A percentile compares a stretch with the other conserved stretches of the same genome.
Conservation (phyloP, 805 yeast genomes). For the Ogataea sp. region DNA sequence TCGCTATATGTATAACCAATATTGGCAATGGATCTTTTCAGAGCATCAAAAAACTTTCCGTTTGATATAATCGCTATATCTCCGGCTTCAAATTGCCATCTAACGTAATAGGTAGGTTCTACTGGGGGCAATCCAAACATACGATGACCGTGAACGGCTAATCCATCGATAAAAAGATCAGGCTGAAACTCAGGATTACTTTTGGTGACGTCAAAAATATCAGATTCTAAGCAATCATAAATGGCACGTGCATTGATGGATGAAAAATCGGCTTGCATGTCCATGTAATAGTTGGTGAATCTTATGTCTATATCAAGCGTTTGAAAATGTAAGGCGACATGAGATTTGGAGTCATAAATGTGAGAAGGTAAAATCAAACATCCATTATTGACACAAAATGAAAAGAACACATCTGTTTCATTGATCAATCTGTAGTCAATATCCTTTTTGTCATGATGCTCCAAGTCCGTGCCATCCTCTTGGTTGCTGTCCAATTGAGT, state of each 20-base stretch:
- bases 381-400: slow-evolving; percentile 65
- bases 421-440: slow-evolving; percentile 45
- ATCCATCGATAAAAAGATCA: slow-evolving; percentile 48
- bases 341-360: slow-evolving; percentile 52
- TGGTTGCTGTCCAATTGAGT: no score
- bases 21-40: slow-evolving; percentile 34
- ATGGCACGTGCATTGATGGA: slow-evolving; percentile 37
- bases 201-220: slow-evolving; percentile 18
- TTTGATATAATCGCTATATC: slow-evolving; percentile 44
- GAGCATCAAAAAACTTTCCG: slow-evolving; percentile 34
- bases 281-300: slow-evolving; percentile 90
- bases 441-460: slow-evolving; percentile 1
- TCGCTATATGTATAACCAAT: slow-evolving; percentile 63
- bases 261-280: slow-evolving; percentile 65
- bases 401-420: slow-evolving; percentile 70
- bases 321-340: slow-evolving; percentile 55
- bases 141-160: slow-evolving; percentile 75
- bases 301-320: slow-evolving; percentile 72
- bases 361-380: slow-evolving; percentile 65
- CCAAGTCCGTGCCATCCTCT: no score
- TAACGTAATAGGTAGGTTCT: slow-evolving; percentile 82
- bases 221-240: slow-evolving; percentile 16
- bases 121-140: slow-evolving; percentile 89
- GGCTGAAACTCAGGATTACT: slow-evolving; percentile 19
- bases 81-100: slow-evolving; percentile 81